Evolutionary conservation across 169 alveolate species (phyloP), one percentile per base, ranked within the genome.

Genomic region (Miamiensis avidus): DNA sequence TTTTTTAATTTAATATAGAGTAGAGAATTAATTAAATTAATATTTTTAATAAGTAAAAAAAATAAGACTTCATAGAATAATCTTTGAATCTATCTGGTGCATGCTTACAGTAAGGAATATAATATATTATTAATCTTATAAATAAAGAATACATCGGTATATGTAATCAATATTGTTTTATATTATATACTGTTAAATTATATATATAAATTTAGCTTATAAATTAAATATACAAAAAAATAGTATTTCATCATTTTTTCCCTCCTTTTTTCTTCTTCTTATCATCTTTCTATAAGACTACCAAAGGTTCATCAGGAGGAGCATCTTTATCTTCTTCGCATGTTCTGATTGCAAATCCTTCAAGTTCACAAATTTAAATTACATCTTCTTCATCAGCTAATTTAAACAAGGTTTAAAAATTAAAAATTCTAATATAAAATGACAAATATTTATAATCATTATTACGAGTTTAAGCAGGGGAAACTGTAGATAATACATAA

Each of bases 241-340:
- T n/a, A n/a, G n/a, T n/a, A n/a, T n/a, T n/a, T n/a, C 25, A 76
- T 78, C 82, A 78, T 85, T 79, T 76, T 75, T 85, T 85, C 34
- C 89, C 89, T 74, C 75, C 75, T 79, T 79, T 77, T 64, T 74
- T 74, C 65, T 86, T 86, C 31, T 86, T 86, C 83, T 86, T 86
- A 81, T 86, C 90, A 75, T 86, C 90, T 81, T 86, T 86, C 49
- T 79, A 75, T 32, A 75, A 26, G 32, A 74, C 34, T 64, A 82
- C 30, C 30, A 86, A 76, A 31, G 90, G 90, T 34, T 86, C 90
- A 73, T 86, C 90, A 49, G 69, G 69, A 31, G 81, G 65, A 74
- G 87, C 90, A 29, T 84, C 87, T 49, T 81, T 76, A 86, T 86
- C 90, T 74, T 86, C 90, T 65, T 86, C 90, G 27, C 74, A 75